Conservation (phyloP, 768 basidiomycete genomes). For the Cytidiella melzeri region DNA sequence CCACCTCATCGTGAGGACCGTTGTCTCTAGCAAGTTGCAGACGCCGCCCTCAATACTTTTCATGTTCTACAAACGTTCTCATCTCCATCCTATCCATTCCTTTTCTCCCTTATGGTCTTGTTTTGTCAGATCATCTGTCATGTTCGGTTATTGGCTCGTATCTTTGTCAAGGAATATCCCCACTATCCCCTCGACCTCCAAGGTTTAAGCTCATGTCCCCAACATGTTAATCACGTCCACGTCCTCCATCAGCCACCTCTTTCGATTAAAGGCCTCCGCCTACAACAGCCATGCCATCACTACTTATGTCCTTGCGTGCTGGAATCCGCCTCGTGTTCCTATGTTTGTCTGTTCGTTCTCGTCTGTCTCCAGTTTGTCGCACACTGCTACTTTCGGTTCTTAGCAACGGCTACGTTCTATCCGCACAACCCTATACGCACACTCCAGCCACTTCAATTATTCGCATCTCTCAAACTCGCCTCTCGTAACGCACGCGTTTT, state of each 20-base stretch:
- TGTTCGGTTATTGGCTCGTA: constrained; percentile 2
- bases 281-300: constrained; percentile 15
- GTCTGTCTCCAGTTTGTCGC: constrained; percentile 10
- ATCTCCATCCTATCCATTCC: constrained; percentile 4
- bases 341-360: constrained; percentile 13
- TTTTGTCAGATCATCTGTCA: constrained; percentile 11
- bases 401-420: neutral
- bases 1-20: constrained; percentile 11
- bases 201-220: constrained; percentile 6
- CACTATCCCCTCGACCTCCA: constrained; percentile 15
- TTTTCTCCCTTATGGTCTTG: constrained; percentile 14
- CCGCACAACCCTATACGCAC: neutral
- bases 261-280: neutral
- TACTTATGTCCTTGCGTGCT: constrained; percentile 19
- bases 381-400: constrained; percentile 6
- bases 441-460: neutral
- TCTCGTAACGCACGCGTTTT: neutral
- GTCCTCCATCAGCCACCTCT: constrained; percentile 17
- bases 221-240: constrained; percentile 14
- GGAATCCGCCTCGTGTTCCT: constrained; percentile 15
- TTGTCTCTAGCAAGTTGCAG: neutral
- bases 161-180: too few relatives aligned
- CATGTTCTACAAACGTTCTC: constrained; percentile 6
- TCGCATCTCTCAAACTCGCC: neutral
- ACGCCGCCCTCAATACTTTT: neutral